phyloP scores from a whole-genome alignment of 1,284 basidiomycete genomes.

The Paramarasmius palmivorus region DNA sequence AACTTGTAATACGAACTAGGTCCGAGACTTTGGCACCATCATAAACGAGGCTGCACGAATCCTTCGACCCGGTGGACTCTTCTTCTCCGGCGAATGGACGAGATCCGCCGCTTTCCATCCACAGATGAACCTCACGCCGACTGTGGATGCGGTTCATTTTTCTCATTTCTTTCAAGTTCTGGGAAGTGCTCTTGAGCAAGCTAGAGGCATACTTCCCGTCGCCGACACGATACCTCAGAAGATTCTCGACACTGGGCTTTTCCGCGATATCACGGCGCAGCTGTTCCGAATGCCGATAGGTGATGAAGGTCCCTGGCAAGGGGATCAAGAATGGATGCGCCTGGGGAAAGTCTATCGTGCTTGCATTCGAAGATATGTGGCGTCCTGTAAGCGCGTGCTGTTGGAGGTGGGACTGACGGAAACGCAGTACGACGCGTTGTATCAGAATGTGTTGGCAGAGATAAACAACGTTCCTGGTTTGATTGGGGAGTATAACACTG shows the following conservation, averaged over 20 bases:
- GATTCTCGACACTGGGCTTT: neutral
- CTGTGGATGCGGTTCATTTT: no score
- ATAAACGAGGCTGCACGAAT: constrained; percentile 58
- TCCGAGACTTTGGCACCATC: constrained; percentile 48
- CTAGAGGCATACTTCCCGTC: neutral
- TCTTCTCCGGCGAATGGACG: constrained; percentile 63
- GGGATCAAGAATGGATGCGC: neutral
- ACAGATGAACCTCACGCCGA: no score
- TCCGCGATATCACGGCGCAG: neutral
- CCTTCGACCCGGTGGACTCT: constrained; percentile 62
- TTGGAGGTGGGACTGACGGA: neutral
- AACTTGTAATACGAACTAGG: constrained; percentile 30
- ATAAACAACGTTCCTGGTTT: neutral
- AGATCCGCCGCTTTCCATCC: constrained; percentile 43
- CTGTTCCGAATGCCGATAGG: neutral
- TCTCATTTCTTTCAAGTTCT: neutral
- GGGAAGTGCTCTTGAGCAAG: neutral
- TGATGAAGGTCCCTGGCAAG: neutral
- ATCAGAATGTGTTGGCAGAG: neutral
- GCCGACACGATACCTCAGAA: neutral
- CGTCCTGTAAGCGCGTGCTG: neutral
- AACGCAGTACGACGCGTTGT: neutral
- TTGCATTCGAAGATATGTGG: neutral
- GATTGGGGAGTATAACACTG: neutral
- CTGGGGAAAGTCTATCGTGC: neutral